Evolutionary conservation across 2,329 filamentous ascomycete genomes (phyloP).

Genomic region (Colletotrichum chrysophilum): DNA sequence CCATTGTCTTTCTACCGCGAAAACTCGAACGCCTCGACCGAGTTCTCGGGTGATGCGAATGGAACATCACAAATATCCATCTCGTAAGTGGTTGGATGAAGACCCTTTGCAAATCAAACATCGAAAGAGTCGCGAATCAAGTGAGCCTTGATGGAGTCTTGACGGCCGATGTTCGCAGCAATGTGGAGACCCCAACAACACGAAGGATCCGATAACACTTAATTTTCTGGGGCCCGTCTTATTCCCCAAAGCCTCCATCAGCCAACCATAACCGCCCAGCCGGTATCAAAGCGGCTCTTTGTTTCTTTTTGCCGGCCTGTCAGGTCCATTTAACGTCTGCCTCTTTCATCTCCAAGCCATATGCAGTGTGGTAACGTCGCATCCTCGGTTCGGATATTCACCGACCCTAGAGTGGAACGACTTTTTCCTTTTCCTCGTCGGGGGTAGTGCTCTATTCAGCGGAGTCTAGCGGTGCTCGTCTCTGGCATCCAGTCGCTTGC

Average conservation of each 20-base stretch:
- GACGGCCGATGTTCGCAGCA: neutral
- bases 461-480: constrained; percentile 7
- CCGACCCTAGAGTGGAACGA: neutral
- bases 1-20: neutral
- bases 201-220: neutral
- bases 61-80: neutral
- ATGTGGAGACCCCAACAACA: neutral
- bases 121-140: neutral
- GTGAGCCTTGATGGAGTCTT: neutral
- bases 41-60: neutral
- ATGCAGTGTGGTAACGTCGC: neutral
- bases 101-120: neutral
- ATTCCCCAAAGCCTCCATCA: neutral
- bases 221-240: neutral
- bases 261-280: neutral
- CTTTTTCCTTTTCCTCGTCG: neutral
- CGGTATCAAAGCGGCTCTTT: neutral
- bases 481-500: neutral
- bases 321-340: neutral
- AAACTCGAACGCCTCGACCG: neutral
- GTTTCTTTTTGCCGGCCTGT: neutral
- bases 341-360: neutral
- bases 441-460: constrained; percentile 4
- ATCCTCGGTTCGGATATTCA: constrained; percentile 1
- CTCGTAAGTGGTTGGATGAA: neutral